Conservation (phyloP, 441 rosid species). For the Corymbia calophylla region DNA sequence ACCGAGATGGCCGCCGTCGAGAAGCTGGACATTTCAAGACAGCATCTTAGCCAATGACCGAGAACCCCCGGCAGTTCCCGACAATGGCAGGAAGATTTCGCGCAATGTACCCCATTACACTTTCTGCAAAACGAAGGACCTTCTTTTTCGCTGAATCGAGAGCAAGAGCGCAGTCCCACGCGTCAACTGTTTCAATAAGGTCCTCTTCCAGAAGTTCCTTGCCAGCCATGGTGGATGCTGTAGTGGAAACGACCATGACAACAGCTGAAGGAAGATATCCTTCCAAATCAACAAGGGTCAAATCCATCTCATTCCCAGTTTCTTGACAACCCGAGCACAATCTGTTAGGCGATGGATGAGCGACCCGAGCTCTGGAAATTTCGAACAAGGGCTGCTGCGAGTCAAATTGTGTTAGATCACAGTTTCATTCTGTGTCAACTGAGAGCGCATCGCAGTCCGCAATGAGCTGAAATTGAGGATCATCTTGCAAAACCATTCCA, state of each 20-base stretch:
- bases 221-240: conserved; percentile 68
- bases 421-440: conserved; percentile 77
- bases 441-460: conserved; percentile 76
- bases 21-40: conserved; percentile 85
- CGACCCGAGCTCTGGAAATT: conserved; percentile 83
- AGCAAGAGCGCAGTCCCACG: conserved; percentile 72
- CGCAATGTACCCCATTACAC: conserved; percentile 82
- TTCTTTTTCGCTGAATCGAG: conserved; percentile 68
- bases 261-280: conserved; percentile 74
- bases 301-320: conserved; percentile 71
- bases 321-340: conserved; percentile 80
- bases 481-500: conserved; percentile 69
- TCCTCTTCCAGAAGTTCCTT: conserved; percentile 70
- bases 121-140: conserved; percentile 86
- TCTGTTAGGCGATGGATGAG: conserved; percentile 74
- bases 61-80: conserved; percentile 73
- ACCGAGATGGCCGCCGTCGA: conserved; percentile 65
- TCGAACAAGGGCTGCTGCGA: conserved; percentile 61
- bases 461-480: conserved; percentile 78
- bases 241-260: conserved; percentile 78
- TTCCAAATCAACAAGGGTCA: conserved; percentile 72
- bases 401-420: conserved; percentile 69
- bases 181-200: conserved; percentile 61
- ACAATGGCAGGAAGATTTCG: conserved; percentile 81
- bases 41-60: conserved; percentile 79